Evolutionary conservation across 306 rosid genomes (phyloP).

Genomic region (Ormosia emarginata): DNA sequence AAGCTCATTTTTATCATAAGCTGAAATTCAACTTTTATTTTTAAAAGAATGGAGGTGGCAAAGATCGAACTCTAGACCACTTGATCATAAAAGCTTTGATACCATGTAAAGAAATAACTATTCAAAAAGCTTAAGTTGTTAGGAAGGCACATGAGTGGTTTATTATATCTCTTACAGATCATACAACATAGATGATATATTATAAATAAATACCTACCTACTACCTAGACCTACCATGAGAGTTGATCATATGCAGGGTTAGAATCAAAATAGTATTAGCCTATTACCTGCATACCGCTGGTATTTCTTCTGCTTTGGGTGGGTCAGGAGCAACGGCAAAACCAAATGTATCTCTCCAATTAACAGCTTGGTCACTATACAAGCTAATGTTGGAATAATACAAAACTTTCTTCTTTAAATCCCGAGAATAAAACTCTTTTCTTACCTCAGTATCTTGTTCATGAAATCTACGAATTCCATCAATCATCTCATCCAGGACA

Average conservation of each 20-base stretch:
- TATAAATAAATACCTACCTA: too few species aligned
- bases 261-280: not conserved
- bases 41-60: too few species aligned
- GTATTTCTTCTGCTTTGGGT: conserved; percentile 32
- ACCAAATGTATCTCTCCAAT: conserved; percentile 60
- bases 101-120: too few species aligned
- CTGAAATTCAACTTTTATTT: too few species aligned
- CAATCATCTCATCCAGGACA: conserved; percentile 34
- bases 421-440: conserved; percentile 24
- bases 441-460: conserved; percentile 41
- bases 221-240: too few species aligned
- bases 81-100: too few species aligned
- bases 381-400: conserved; percentile 44
- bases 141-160: too few species aligned
- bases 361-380: conserved; percentile 21
- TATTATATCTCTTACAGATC: too few species aligned
- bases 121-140: too few species aligned
- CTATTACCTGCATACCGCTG: conserved; percentile 31
- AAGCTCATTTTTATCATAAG: too few species aligned
- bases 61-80: too few species aligned
- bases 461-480: conserved; percentile 40
- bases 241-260: too few species aligned
- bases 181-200: not conserved
- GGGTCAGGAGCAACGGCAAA: conserved; percentile 33
- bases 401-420: not conserved